Evolutionary conservation across 2,329 filamentous ascomycete species (phyloP), one percentile per base, ranked within the genome.

Genomic region (Dactylellina drechsleri): DNA sequence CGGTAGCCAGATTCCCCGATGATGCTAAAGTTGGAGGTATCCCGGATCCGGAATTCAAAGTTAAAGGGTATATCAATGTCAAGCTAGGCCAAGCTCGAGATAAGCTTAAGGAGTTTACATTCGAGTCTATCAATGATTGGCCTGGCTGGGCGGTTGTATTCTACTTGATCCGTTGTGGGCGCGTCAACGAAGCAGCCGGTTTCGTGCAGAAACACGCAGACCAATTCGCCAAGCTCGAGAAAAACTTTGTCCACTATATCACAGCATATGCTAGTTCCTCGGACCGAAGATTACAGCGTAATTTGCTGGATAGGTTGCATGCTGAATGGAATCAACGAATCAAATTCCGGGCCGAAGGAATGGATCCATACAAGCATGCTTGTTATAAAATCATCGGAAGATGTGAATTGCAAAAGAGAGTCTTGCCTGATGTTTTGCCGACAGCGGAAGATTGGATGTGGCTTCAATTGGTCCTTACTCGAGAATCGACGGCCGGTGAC

Each of bases 371-470:
- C 84, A 90, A 93, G 64, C 93, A 97, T 89, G 93, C 94, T 56
- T 97, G 95, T 82, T 98, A 98, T 86, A 98, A 99, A 85, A 90
- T 99, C 76, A 91, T 99, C 79, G 95, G 96, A 53, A 92, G 89
- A 53, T 90, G 89, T 78, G 89, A 90, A 79, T 83, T 91, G 26
- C 85, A 84, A 80, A 89, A 89, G 81, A 87, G 89, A 77, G 88
- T 85, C 78, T 82, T 91, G 31, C 88, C 89, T 23, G 86, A 86
- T 53, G 83, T 91, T 41, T 87, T 87, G 79, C 87, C 86, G 13
- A 87, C 89, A 70, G 87, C 90, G 72, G 87, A 90, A 79, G 89
- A 91, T 82, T 91, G 88, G 87, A 86, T 90, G 80, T 91, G 89
- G 89, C 84, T 91, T 66, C 89, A 91, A 80, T 89, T 91, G 82